Base-by-base conservation (phyloP, 768 basidiomycete species). In the Podaxis sp. region DNA sequence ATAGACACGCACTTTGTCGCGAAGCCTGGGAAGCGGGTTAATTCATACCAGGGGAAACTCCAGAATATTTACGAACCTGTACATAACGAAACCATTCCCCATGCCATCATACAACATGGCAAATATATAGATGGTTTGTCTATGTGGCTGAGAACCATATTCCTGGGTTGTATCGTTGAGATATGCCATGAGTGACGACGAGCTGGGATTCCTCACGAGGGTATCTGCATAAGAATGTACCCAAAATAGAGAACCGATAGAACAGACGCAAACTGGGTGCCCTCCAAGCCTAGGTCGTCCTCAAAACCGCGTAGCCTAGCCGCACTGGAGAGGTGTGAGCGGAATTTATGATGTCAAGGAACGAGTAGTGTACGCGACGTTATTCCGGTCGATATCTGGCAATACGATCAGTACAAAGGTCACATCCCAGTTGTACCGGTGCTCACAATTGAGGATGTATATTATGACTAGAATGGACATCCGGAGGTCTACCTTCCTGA, bases 311-410 rank as follows among this genome's bases (percentile, higher is more conserved):
- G 80, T 33, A 90, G 73, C 54, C 89, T 77, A 28, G 88, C 89
- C 9, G 87, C 89, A 55, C 87, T 87, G 63, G 22, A 13, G 56
- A 61, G 48, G 17, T 15, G 51, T 51, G 26, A 33, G 52, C 39
- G 48, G 19, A 19, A 33, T 33, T 38, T 15, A 38, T 1, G 13
- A 3, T 33, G 15, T n/a, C 24, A 22, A 11, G 22, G 30, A 42
- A 48, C 42, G 36, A 59, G 19, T 44, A 3, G 11, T 80, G 67
- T 70, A 87, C 85, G 82, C 77, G 40, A 80, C 87, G 68, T 89
- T 90, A 68, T 90, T 91, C 38, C 90, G 80, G 71, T 91, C 90
- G 59, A 91, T 81, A 77, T 89, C 77, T 78, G n/a, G 36, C n/a
- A 48, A 17, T 22, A 11, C 44, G 7, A n/a, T 62, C 5, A 39